Conservation (phyloP, 768 basidiomycete genomes). For the Neoboletus subvelutipes region DNA sequence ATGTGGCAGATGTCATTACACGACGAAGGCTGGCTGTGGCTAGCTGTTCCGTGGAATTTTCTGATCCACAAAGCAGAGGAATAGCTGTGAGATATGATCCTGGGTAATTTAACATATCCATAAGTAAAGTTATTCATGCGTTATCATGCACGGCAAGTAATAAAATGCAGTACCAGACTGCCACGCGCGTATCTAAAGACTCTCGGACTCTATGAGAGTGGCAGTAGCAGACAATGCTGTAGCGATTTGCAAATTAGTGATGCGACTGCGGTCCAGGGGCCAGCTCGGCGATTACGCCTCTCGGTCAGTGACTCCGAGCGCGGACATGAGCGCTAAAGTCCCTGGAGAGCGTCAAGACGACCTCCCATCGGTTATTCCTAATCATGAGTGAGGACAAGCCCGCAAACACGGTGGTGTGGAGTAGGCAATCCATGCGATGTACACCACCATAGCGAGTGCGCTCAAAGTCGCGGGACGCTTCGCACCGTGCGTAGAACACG, state of each 20-base stretch:
- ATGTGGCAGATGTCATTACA: not conserved
- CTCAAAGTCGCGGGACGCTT: slow-evolving; percentile 35
- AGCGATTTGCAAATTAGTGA: not conserved
- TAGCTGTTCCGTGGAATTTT: slow-evolving; percentile 8
- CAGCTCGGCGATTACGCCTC: not conserved
- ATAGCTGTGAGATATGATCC: slow-evolving; percentile 5
- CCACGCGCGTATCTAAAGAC: not conserved
- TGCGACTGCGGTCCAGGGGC: not conserved
- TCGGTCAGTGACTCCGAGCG: not conserved
- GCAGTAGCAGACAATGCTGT: slow-evolving; percentile 1
- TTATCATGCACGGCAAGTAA: not conserved
- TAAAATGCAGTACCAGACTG: slow-evolving; percentile 13
- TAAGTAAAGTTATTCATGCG: slow-evolving; percentile 4
- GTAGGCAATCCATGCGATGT: slow-evolving; percentile 48
- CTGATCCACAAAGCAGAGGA: slow-evolving; percentile 3
- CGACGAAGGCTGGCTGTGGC: not conserved
- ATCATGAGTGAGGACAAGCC: slow-evolving; percentile 46
- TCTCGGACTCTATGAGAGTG: not conserved
- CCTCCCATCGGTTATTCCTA: slow-evolving; percentile 38
- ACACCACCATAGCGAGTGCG: slow-evolving; percentile 41
- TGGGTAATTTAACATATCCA: slow-evolving; percentile 5
- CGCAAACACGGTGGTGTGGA: slow-evolving; percentile 48
- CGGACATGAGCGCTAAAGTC: slow-evolving; percentile 20
- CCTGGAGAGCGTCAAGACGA: slow-evolving; percentile 46
- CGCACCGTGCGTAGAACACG: slow-evolving; percentile 48